A percentile compares a stretch with the other conserved stretches of the same genome.
Conservation (phyloP, 2,329 filamentous ascomycete species). For the Cordyceps cicadae region DNA sequence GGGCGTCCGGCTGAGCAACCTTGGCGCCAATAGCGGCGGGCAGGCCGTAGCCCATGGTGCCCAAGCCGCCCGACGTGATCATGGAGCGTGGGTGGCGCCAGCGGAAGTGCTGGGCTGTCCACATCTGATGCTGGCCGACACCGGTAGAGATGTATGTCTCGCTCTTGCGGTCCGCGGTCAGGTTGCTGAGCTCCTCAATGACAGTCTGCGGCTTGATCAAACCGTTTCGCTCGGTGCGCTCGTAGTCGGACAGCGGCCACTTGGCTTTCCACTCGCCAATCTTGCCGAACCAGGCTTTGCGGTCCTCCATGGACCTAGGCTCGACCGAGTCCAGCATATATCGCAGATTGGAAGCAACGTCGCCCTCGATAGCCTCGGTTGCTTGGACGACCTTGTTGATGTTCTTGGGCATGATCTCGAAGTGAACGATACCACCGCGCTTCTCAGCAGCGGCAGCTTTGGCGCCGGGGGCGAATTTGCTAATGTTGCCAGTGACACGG, state of each 20-base stretch:
- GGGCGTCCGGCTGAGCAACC: conserved; percentile 64
- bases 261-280: conserved; percentile 86
- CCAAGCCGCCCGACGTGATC: conserved; percentile 92
- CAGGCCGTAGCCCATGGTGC: conserved; percentile 81
- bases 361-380: conserved; percentile 89
- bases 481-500: conserved; percentile 74
- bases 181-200: conserved; percentile 80
- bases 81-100: conserved; percentile 88
- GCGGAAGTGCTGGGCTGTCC: conserved; percentile 92
- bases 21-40: conserved; percentile 94
- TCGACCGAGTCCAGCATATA: conserved; percentile 67
- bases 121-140: conserved; percentile 98
- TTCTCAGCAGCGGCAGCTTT: conserved; percentile 76
- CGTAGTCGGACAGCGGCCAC: conserved; percentile 78
- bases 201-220: conserved; percentile 91
- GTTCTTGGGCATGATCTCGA: conserved; percentile 99
- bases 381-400: conserved; percentile 99
- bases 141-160: conserved; percentile 85
- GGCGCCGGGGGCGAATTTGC: conserved; percentile 83
- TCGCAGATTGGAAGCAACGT: conserved; percentile 72
- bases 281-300: conserved; percentile 80
- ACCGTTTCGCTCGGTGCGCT: conserved; percentile 65
- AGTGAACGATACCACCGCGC: conserved; percentile 91
- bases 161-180: conserved; percentile 73
- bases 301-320: conserved; percentile 50